phyloP scores from a whole-genome alignment of 352 stramenopile genomes.

The Phytophthora pini region DNA sequence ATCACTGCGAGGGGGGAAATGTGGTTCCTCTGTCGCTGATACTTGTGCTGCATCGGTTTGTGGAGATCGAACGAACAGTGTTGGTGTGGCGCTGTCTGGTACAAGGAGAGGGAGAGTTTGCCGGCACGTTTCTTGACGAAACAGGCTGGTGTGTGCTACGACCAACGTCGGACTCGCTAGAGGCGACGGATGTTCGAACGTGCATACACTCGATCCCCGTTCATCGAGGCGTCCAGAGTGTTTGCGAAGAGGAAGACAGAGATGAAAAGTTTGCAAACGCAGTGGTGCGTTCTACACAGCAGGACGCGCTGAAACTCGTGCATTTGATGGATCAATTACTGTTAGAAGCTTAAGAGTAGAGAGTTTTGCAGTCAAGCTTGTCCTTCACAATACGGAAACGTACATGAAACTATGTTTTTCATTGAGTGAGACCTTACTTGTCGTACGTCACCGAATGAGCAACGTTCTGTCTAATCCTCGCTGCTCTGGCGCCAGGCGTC shows the following conservation, averaged over 20 bases:
- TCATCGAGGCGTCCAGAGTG: neutral
- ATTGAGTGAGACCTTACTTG: neutral
- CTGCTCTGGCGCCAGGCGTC: conserved; percentile 68
- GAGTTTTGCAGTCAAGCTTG: no score
- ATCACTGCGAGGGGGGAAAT: conserved; percentile 4
- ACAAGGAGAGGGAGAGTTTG: conserved; percentile 17
- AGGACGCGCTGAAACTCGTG: conserved; percentile 9
- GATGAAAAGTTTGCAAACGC: conserved; percentile 6
- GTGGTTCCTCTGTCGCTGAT: conserved; percentile 10
- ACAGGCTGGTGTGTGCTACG: conserved; percentile 22
- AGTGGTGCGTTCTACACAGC: conserved; percentile 7
- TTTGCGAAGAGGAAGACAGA: neutral
- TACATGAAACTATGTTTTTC: conserved; percentile 5
- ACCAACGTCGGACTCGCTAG: neutral
- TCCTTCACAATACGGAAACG: neutral
- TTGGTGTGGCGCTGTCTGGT: conserved; percentile 23
- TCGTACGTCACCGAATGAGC: conserved; percentile 7
- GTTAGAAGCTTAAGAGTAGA: neutral
- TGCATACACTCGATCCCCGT: conserved; percentile 12
- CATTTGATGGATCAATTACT: conserved; percentile 16
- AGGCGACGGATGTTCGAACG: conserved; percentile 16
- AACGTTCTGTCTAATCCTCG: conserved; percentile 22
- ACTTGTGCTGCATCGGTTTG: conserved; percentile 6
- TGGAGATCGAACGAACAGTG: conserved; percentile 15
- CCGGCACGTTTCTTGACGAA: conserved; percentile 9